These are phyloP conservation scores for Neoboletus magnificus DNA, from an alignment of 768 basidiomycete genomes.

Conservation along the genomic window DNA sequence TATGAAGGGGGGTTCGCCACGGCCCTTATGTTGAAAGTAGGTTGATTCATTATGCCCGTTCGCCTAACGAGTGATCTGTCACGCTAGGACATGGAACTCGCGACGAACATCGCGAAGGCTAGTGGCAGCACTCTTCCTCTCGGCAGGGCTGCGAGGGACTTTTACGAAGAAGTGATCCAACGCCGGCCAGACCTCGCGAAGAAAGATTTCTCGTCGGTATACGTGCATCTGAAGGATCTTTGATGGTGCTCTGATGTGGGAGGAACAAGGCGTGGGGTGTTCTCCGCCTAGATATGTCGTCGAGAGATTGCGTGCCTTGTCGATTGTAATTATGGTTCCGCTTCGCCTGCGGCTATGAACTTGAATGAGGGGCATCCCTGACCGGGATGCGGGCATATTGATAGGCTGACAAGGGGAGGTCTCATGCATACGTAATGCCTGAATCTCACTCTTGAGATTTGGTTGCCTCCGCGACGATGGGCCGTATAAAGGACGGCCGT, in stretches of 20 bases:
- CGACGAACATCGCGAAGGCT: slow-evolving; percentile 56
- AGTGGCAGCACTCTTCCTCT: slow-evolving; percentile 56
- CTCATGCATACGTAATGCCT: slow-evolving; percentile 13
- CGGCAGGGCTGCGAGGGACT: slow-evolving; percentile 55
- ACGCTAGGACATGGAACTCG: slow-evolving; percentile 79
- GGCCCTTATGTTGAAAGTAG: slow-evolving; percentile 77
- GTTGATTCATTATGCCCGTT: neutral
- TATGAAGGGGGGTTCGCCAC: slow-evolving; percentile 89
- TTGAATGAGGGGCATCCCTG: neutral
- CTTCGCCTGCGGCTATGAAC: neutral
- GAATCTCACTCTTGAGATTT: slow-evolving; percentile 10
- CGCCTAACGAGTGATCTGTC: slow-evolving; percentile 6
- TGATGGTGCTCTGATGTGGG: neutral
- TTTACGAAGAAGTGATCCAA: slow-evolving; percentile 58
- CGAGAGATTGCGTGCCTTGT: neutral
- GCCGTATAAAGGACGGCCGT: slow-evolving; percentile 23
- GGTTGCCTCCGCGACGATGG: slow-evolving; percentile 25
- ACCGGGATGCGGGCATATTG: neutral
- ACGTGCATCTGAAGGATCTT: slow-evolving; percentile 50
- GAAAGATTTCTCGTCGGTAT: slow-evolving; percentile 83
- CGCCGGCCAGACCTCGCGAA: slow-evolving; percentile 55
- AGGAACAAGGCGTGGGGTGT: no score
- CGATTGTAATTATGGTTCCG: neutral
- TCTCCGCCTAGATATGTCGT: slow-evolving; percentile 1
- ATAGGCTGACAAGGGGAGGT: neutral